A percentile compares a stretch with the other conserved stretches of the same genome.
phyloP scores from a whole-genome alignment of 2,329 filamentous ascomycete genomes.

The Sphaerulina musiva region DNA sequence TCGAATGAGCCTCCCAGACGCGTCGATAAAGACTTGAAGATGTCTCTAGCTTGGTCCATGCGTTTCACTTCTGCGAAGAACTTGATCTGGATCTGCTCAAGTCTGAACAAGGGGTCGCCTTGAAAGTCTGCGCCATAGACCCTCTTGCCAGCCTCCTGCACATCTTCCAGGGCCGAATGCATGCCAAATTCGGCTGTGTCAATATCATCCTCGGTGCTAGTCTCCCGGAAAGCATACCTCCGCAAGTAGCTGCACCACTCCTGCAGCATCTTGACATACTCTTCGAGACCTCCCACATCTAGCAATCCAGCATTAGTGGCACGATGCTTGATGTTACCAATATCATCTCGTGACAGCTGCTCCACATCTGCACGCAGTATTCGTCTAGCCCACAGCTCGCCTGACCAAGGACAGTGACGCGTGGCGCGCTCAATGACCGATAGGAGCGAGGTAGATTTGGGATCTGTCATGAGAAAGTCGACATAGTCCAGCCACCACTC shows the following conservation, averaged over 20 bases:
- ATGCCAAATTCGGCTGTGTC: slow-evolving; percentile 89
- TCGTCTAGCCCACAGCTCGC: slow-evolving; percentile 81
- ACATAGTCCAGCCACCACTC: slow-evolving; percentile 77
- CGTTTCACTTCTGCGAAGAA: slow-evolving; percentile 80
- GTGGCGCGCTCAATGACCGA: slow-evolving; percentile 75
- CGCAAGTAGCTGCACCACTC: slow-evolving; percentile 94
- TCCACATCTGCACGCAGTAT: slow-evolving; percentile 78
- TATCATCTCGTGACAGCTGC: slow-evolving; percentile 66
- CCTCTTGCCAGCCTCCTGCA: slow-evolving; percentile 69
- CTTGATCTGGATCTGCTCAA: slow-evolving; percentile 88
- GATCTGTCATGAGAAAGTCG: slow-evolving; percentile 58
- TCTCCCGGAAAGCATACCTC: slow-evolving; percentile 69
- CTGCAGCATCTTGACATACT: slow-evolving; percentile 82
- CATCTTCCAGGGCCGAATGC: slow-evolving; percentile 75
- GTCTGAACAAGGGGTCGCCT: slow-evolving; percentile 80
- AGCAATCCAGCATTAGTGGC: slow-evolving; percentile 81
- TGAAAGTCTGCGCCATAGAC: slow-evolving; percentile 69
- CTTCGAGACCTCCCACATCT: slow-evolving; percentile 77
- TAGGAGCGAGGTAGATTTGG: slow-evolving; percentile 46
- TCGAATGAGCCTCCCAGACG: slow-evolving; percentile 72
- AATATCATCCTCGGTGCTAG: slow-evolving; percentile 67
- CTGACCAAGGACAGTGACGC: slow-evolving; percentile 88
- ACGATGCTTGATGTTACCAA: slow-evolving; percentile 74
- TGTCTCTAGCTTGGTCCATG: slow-evolving; percentile 65
- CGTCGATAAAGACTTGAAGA: slow-evolving; percentile 65